These are phyloP conservation scores for Lasiosphaeria ovina DNA, from an alignment of 495 filamentous ascomycete species.

Conservation along the genomic window DNA sequence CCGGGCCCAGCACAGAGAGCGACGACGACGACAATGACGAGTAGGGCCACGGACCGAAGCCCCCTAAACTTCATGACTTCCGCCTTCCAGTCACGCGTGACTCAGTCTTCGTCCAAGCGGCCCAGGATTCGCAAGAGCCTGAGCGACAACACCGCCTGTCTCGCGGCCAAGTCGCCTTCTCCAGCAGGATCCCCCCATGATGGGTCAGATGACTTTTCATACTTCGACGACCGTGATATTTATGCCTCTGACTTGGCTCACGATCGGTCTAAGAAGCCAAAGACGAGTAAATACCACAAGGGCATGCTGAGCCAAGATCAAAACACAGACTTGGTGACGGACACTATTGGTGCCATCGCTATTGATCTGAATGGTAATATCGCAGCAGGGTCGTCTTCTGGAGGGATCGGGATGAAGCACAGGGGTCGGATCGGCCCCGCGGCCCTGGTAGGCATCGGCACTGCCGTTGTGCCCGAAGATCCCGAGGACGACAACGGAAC, in stretches of 20 bases:
- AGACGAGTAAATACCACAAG: neutral
- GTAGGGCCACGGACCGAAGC: constrained; percentile 7
- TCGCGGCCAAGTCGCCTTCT: constrained; percentile 3
- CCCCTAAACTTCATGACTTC: constrained; percentile 13
- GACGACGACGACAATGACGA: constrained; percentile 2
- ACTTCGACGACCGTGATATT: constrained; percentile 2
- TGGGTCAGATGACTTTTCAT: constrained; percentile 19
- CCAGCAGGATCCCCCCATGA: constrained; percentile 21
- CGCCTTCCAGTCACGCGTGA: constrained; percentile 21
- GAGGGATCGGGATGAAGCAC: constrained; percentile 99
- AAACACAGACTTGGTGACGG: constrained; percentile 64
- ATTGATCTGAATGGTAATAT: constrained; percentile 83
- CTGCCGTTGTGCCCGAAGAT: constrained; percentile 70
- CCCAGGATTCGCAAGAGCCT: constrained; percentile 18
- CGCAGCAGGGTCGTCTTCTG: constrained; percentile 95
- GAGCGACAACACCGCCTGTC: constrained; percentile 16
- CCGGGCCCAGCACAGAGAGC: constrained; percentile 1
- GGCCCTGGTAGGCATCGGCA: constrained; percentile 86
- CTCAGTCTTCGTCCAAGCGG: constrained; percentile 10
- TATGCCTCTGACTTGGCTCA: constrained; percentile 3
- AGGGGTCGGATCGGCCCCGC: constrained; percentile 86
- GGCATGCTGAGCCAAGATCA: constrained; percentile 10
- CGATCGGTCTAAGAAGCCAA: constrained; percentile 2
- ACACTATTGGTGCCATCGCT: constrained; percentile 94
- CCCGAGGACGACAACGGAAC: constrained; percentile 56